Evolutionary conservation across 495 filamentous ascomycete species (phyloP).

Genomic region (Lepidopterella palustris): DNA sequence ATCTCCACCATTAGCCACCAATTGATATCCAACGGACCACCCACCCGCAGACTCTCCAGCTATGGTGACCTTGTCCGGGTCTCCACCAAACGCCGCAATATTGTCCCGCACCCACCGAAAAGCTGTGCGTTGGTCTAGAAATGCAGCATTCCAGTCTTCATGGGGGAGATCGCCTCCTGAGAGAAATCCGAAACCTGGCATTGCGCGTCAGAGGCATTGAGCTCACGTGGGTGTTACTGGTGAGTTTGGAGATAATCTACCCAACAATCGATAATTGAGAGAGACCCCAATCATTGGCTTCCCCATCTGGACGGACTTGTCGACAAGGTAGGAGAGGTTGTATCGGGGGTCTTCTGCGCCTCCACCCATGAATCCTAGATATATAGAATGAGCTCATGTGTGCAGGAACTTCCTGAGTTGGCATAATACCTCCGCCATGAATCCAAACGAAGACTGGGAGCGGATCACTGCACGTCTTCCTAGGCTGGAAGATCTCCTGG

Average conservation of each 20-base stretch:
- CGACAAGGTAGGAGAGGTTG: slow-evolving; percentile 49
- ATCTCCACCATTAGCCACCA: slow-evolving; percentile 37
- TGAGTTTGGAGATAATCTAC: no score
- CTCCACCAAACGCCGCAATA: slow-evolving; percentile 37
- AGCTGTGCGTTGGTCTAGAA: slow-evolving; percentile 55
- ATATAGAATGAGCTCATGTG: no score
- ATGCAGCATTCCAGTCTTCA: slow-evolving; percentile 52
- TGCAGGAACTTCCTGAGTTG: slow-evolving; percentile 52
- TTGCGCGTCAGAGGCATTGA: no score
- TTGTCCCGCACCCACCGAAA: slow-evolving; percentile 54
- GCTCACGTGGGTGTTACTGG: no score
- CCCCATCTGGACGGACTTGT: slow-evolving; percentile 47
- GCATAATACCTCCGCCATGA: no score
- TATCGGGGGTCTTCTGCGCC: slow-evolving; percentile 35
- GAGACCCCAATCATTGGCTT: slow-evolving; percentile 57
- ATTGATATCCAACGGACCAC: slow-evolving; percentile 32
- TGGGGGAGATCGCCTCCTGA: slow-evolving; percentile 37
- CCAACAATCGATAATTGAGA: slow-evolving; percentile 56
- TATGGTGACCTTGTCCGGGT: slow-evolving; percentile 35
- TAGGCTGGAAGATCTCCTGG: no score
- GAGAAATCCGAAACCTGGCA: slow-evolving; percentile 49
- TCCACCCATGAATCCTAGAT: slow-evolving; percentile 60
- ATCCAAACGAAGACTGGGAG: no score
- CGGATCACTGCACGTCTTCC: no score
- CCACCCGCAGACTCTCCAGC: slow-evolving; percentile 27